Base-by-base conservation (phyloP, 352 stramenopile species). In the Aphanomyces euteiches region DNA sequence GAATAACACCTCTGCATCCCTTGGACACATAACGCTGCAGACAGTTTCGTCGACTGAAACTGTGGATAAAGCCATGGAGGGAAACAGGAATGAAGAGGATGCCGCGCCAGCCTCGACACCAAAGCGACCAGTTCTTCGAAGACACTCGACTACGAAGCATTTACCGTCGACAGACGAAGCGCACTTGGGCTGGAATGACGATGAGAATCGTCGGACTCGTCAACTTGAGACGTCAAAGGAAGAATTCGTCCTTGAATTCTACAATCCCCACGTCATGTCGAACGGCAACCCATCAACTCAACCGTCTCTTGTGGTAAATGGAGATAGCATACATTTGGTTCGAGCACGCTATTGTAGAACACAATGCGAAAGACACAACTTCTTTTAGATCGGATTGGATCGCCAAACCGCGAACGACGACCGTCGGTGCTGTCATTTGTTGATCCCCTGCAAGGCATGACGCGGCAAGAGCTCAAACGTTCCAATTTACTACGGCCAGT, bases 201-300 rank as follows among this genome's bases (percentile, higher is more conserved):
- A 61, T 37, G 54, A 84, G 39, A 28, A 28, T 28, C 28, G 28
- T 28, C 74, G 79, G 7, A 68, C 76, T 63, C 67, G 80, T 59
- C 69, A 87, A 15, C 66, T 80, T 8, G 80, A 86, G 19, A 72
- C 77, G 21, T 73, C 73, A 28, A 61, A 61, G 54, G 59, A 67
- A 56, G 8, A 41, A 19, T 6, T 67, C 43, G 59, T 67, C 41
- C 59, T 67, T 45, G 59, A 67, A 36, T 67, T 67, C 19, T 67
- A 67, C 59, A 67, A 56, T 34, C 59, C 59, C 7, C 59, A 56
- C 17, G 41, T 67, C 15, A 15, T 28, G 28, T 28, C 28, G 28
- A 28, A 28, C 28, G 28, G 28, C 28, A 28, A 28, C 28, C 0
- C 28, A 28, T 28, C 28, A 2, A 28, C 28, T 28, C 28, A 0